Conservation (phyloP, 1,284 basidiomycete genomes). For the Somion occarium region DNA sequence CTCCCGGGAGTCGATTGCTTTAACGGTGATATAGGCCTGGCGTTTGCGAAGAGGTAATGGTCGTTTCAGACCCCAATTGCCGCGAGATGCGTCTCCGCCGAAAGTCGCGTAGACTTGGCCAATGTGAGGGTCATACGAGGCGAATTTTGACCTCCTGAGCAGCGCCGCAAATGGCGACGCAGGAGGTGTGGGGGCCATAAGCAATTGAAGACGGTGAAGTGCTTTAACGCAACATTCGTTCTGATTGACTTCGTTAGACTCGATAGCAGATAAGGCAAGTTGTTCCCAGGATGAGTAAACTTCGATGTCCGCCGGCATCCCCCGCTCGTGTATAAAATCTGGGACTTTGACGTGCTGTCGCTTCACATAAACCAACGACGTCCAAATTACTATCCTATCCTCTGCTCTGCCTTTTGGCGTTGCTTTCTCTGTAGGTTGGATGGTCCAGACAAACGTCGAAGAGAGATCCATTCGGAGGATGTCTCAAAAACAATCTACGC, state of each 20-base stretch:
- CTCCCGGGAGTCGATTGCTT: conserved; percentile 60
- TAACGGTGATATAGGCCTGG: conserved; percentile 54
- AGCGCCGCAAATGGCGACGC: conserved; percentile 67
- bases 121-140: conserved; percentile 68
- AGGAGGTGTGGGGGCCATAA: conserved; percentile 29
- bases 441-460: conserved; percentile 88
- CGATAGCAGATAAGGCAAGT: not conserved
- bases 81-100: conserved; percentile 63
- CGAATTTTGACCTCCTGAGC: conserved; percentile 72
- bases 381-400: conserved; percentile 77
- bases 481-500: conserved; percentile 88
- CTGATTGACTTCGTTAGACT: conserved; percentile 3
- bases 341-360: not conserved
- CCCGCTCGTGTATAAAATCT: conserved; percentile 18
- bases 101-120: conserved; percentile 68
- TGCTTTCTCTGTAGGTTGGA: conserved; percentile 46
- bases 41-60: conserved; percentile 57
- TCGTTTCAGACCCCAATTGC: conserved; percentile 77
- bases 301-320: not conserved
- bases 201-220: conserved; percentile 24
- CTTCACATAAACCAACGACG: conserved; percentile 36
- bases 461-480: conserved; percentile 47
- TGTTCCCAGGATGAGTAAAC: not conserved
- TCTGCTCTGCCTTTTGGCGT: conserved; percentile 38
- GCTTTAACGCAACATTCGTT: conserved; percentile 7